Percentiles rank a stretch among this genome's conserved stretches.
phyloP scores from a whole-genome alignment of 441 rosid species.

The Jatropha podagrica region DNA sequence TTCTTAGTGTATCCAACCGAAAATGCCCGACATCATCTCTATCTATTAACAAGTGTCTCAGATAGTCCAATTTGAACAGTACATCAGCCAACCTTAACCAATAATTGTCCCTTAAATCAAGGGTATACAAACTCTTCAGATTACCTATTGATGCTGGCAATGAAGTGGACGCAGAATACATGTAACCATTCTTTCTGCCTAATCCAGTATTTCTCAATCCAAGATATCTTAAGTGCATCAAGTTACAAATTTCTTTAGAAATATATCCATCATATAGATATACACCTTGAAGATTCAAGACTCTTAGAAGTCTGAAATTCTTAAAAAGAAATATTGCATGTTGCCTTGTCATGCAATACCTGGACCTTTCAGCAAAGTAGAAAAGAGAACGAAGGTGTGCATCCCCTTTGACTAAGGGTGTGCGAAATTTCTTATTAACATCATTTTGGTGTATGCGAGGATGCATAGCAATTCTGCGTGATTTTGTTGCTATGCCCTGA shows the following conservation, averaged over 20 bases:
- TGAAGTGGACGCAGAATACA: background rate
- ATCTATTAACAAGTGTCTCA: slow-evolving; percentile 5
- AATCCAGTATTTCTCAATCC: background rate
- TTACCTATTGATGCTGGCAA: background rate
- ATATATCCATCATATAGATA: background rate
- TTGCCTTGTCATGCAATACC: background rate
- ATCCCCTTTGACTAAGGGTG: background rate
- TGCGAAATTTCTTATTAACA: background rate
- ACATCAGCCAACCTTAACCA: background rate
- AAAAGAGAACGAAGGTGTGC: slow-evolving; percentile 12
- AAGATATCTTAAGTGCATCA: slow-evolving; percentile 17
- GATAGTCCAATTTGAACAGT: background rate
- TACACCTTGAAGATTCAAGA: background rate
- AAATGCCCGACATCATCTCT: background rate
- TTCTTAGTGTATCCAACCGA: background rate
- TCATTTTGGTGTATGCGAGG: background rate
- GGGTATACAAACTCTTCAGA: background rate
- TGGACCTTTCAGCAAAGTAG: background rate
- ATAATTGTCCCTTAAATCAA: background rate
- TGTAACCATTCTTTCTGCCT: background rate
- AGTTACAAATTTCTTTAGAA: slow-evolving; percentile 7
- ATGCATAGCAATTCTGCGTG: slow-evolving; percentile 25
- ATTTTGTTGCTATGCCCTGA: background rate
- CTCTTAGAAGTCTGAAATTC: background rate
- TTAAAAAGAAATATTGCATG: background rate